Evolutionary conservation across 176 grass and related monocot genomes (phyloP), one percentile per base, ranked within the genome.

Genomic region (Carex littledalei): DNA sequence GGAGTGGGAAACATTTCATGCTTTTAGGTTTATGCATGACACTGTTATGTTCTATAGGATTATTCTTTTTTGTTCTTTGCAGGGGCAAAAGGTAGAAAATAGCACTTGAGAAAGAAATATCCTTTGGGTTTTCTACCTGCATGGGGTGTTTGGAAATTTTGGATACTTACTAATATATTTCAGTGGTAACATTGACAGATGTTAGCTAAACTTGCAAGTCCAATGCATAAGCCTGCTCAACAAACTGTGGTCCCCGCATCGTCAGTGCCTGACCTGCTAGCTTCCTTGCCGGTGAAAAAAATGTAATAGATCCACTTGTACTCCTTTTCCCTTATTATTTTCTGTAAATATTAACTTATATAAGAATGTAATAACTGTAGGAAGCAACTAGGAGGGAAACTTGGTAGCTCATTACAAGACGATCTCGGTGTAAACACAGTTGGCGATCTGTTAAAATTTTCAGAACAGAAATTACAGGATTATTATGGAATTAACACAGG

Each of bases 311-410:
- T 43, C 66, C 37, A 80, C n/a, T 24, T 70, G 56, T 58, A 49
- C 11, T 74, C 4, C 29, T 16, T 81, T 69, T 52, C n/a, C n/a
- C n/a, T 32, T 3, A 12, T 50, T 32, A 57, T 76, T 82, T 82
- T 32, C 8, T 54, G 1, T 59, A 55, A 15, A 82, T 53, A 63
- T 68, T 91, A 78, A 83, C 62, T 41, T 16, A 49, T 56, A 64
- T 72, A 75, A 88, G 50, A 59, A 21, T 66, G 20, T 9, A 68
- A 69, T 78, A 81, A 83, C 20, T 88, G n/a, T 86, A 98, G 95
- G 95, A 98, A 98, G 82, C 93, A 95, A 86, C 89, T 98, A 62
- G 95, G 95, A 69, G 95, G 95, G 57, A 98, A 98, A 86, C 91
- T 98, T 83, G 95, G 95, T 79, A 95, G 80, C 81, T 95, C 95